A percentile compares a stretch with the other conserved stretches of the same genome.
Conservation (phyloP, 129 eudicot species). For the Solidago caesia region DNA sequence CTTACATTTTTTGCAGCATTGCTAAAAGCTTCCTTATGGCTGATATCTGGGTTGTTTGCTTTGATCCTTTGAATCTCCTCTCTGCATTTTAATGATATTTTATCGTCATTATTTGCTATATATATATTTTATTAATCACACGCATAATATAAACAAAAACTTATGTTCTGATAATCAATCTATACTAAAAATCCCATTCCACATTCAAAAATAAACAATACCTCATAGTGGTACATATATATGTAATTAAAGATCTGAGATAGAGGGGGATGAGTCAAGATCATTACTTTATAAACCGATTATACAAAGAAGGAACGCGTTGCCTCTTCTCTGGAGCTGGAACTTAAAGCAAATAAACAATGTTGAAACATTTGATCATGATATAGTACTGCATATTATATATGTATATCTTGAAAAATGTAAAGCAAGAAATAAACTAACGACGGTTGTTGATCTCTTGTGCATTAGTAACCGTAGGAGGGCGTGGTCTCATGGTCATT, state of each 20-base stretch:
- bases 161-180: background rate
- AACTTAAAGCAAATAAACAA: background rate
- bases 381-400: background rate
- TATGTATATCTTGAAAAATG: background rate
- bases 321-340: constrained; percentile 94
- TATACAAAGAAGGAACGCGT: constrained; percentile 92
- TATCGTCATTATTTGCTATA: background rate
- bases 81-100: constrained; percentile 30
- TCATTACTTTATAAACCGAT: constrained; percentile 73
- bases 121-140: no score
- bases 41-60: constrained; percentile 87
- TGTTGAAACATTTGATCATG: background rate
- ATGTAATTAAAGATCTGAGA: background rate
- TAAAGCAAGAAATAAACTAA: background rate
- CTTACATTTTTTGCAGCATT: constrained; percentile 67
- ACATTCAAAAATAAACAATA: background rate
- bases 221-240: background rate
- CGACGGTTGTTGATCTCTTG: constrained; percentile 56
- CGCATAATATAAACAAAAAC: no score
- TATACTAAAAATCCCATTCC: background rate
- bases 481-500: constrained; percentile 37
- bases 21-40: constrained; percentile 96
- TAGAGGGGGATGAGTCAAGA: background rate
- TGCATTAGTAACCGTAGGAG: constrained; percentile 32
- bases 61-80: constrained; percentile 99